A percentile compares a stretch with the other conserved stretches of the same genome.
Conservation (phyloP, 441 rosid genomes). For the Erysimum pusillum region DNA sequence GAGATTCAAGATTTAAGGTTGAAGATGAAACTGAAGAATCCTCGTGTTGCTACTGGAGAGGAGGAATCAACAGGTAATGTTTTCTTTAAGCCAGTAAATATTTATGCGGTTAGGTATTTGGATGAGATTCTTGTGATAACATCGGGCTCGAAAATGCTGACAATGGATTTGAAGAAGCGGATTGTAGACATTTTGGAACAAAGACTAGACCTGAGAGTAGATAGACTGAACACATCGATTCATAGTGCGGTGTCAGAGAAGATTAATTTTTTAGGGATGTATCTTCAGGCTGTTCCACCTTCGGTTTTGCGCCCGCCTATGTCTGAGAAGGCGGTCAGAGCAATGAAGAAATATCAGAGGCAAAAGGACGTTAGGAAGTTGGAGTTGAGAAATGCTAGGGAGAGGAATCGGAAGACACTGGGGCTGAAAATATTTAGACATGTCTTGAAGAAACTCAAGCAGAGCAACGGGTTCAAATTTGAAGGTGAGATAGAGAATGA, state of each 20-base stretch:
- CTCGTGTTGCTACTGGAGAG: constrained; percentile 50
- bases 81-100: constrained; percentile 70
- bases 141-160: constrained; percentile 75
- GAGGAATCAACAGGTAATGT: constrained; percentile 50
- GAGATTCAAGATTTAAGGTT: constrained; percentile 73
- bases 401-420: constrained; percentile 75
- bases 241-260: constrained; percentile 85
- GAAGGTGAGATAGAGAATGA: constrained; percentile 68
- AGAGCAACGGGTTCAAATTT: constrained; percentile 57
- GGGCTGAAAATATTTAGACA: constrained; percentile 77
- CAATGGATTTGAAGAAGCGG: constrained; percentile 66
- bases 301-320: constrained; percentile 79
- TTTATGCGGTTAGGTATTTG: constrained; percentile 80
- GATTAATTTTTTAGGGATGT: constrained; percentile 79
- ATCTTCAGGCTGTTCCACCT: constrained; percentile 88
- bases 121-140: constrained; percentile 84
- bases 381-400: constrained; percentile 81
- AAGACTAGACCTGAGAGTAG: constrained; percentile 66
- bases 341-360: constrained; percentile 81
- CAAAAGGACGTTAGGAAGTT: constrained; percentile 80
- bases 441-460: constrained; percentile 77
- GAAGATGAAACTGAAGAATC: constrained; percentile 59
- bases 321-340: constrained; percentile 87
- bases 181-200: constrained; percentile 64
- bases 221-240: constrained; percentile 65